Conservation (phyloP, 2,329 filamentous ascomycete species). For the Leptosphaerulina australis region DNA sequence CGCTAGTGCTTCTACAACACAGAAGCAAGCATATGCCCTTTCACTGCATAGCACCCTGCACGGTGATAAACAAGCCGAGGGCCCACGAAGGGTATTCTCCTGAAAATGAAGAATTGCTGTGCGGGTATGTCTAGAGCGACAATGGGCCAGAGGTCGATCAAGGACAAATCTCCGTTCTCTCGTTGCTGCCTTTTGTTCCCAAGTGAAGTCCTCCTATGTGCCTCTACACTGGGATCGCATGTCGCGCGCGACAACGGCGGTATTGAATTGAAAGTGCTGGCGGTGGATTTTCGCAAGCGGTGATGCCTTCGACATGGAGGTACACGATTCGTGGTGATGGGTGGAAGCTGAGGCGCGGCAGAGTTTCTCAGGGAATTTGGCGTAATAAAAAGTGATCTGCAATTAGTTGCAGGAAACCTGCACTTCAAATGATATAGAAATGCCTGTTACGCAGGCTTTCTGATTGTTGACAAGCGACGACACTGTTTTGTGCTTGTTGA, state of each 20-base stretch:
- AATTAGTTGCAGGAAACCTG: not conserved
- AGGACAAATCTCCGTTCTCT: constrained; percentile 20
- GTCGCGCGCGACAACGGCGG: constrained; percentile 16
- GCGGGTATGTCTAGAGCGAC: constrained; percentile 1
- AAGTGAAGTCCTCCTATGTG: constrained; percentile 18
- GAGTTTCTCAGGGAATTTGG: not conserved
- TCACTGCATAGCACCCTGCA: constrained; percentile 30
- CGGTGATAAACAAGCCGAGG: constrained; percentile 14
- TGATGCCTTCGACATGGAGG: constrained; percentile 26
- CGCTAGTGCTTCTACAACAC: constrained; percentile 28
- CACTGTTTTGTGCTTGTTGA: constrained; percentile 7
- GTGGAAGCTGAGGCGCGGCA: constrained; percentile 14
- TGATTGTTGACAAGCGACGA: constrained; percentile 2
- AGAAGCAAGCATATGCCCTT: constrained; percentile 34
- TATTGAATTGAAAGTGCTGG: constrained; percentile 1
- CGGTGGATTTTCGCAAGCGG: constrained; percentile 5
- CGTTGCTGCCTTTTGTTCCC: constrained; percentile 5
- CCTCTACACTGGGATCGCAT: constrained; percentile 19
- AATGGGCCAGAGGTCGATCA: constrained; percentile 9
- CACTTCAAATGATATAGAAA: not conserved
- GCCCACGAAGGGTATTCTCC: not conserved
- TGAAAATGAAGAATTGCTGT: not conserved
- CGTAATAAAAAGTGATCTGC: constrained; percentile 2
- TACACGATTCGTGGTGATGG: constrained; percentile 18
- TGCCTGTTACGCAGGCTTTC: constrained; percentile 11